phyloP scores from a whole-genome alignment of 1,284 basidiomycete genomes.

The Cryptococcus sp. region DNA sequence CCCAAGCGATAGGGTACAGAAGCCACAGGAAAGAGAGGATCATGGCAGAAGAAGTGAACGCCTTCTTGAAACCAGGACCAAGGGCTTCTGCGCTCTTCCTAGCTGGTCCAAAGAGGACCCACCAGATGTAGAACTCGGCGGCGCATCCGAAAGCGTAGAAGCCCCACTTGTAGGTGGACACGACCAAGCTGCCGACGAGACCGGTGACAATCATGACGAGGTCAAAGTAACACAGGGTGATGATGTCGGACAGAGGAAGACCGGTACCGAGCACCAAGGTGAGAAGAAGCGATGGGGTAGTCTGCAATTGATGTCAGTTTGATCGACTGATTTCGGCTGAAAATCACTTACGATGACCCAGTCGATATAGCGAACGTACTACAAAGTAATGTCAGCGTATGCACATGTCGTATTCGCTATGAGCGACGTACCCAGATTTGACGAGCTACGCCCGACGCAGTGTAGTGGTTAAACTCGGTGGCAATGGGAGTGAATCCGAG shows the following conservation, averaged over 20 bases:
- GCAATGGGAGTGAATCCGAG: slow-evolving; percentile 60
- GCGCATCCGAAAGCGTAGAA: slow-evolving; percentile 58
- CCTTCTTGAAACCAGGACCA: slow-evolving; percentile 48
- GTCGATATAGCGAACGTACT: slow-evolving; percentile 59
- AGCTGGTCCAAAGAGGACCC: slow-evolving; percentile 48
- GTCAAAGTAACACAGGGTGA: slow-evolving; percentile 61
- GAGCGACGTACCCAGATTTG: slow-evolving; percentile 57
- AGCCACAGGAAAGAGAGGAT: slow-evolving; percentile 60
- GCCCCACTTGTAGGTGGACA: slow-evolving; percentile 59
- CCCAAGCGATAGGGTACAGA: slow-evolving; percentile 59
- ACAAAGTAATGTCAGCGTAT: slow-evolving; percentile 25
- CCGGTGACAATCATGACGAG: slow-evolving; percentile 60
- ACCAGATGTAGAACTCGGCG: slow-evolving; percentile 60
- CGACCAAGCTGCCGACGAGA: slow-evolving; percentile 60
- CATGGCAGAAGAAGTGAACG: slow-evolving; percentile 55
- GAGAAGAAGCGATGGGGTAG: slow-evolving; percentile 62
- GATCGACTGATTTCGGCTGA: neutral
- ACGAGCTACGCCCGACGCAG: slow-evolving; percentile 50
- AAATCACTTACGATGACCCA: slow-evolving; percentile 53
- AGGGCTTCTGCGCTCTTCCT: slow-evolving; percentile 34
- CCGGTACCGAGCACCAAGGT: slow-evolving; percentile 60
- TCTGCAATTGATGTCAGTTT: slow-evolving; percentile 35
- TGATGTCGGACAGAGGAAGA: slow-evolving; percentile 60
- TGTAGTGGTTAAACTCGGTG: slow-evolving; percentile 58
- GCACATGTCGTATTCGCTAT: slow-evolving; percentile 4